Base-by-base conservation (phyloP, 2,329 filamentous ascomycete species). In the Xylariaceae sp. region DNA sequence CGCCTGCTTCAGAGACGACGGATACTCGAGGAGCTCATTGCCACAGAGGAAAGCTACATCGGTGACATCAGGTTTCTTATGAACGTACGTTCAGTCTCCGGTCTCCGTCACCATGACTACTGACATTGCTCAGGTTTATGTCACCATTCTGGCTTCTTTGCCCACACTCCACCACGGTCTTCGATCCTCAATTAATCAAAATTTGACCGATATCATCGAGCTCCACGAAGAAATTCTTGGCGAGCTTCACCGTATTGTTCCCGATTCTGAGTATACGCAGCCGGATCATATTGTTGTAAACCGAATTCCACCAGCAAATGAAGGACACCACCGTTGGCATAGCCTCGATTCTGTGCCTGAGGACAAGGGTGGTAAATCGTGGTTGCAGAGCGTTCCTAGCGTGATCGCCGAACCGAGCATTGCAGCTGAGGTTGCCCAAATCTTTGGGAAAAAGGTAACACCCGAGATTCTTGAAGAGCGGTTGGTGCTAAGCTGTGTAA, bases 21-120 rank as follows among this genome's bases (percentile, higher is more conserved):
- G 57, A 84, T 95, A 37, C 72, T 97, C 34, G 88, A 94, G 66
- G 94, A 97, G 71, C 75, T 97, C 47, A 83, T 96, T 56, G 80
- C 74, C 53, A 95, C 92, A 0, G 94, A 97, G 70, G 88, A 94
- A 67, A 84, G 86, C 64, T 97, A 97, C 68, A 85, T 97, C 63
- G 83, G 86, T 15, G 92, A 96, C 64, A 72, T 97, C 54, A 89
- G 89, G 63, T 90, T 94, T 60, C 76, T 97, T 55, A 87, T 88
- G 68, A 91, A 95, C 71, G 92, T 92, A 74, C 67, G 83, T 65
- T n/a, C 13, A 39, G 9, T 21, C 16, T 45, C 4, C 18, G 30
- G 6, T 2, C 36, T 9, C 18, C 34, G 16, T 16, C 7, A 41
- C 7, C 16, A 47, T 30, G 30, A n/a, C 22, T 48, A 22, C 54